A percentile compares a stretch with the other conserved stretches of the same genome.
Evolutionary conservation across 257 asterid species (phyloP).

Genomic region (Rauvolfia tetraphylla): DNA sequence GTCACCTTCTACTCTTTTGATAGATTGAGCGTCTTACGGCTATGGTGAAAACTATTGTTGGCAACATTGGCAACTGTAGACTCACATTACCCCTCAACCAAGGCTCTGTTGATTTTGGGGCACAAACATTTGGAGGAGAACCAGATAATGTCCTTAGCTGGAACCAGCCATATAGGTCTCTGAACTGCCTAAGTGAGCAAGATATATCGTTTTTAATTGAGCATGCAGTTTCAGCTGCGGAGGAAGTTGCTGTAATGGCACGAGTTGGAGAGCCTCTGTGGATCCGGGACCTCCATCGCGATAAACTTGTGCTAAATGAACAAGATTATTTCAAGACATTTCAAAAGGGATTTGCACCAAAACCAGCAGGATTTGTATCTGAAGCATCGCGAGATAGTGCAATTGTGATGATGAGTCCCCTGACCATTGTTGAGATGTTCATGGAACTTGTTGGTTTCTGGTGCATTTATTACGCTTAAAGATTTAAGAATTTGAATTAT

Average conservation of each 20-base stretch:
- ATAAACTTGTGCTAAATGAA: constrained; percentile 17
- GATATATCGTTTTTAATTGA: neutral
- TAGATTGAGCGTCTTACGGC: neutral
- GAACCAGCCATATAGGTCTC: neutral
- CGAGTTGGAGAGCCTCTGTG: neutral
- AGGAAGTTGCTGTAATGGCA: neutral
- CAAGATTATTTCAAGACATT: constrained; percentile 45
- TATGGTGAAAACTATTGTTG: neutral
- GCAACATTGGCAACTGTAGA: too few relatives aligned
- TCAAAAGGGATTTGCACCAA: constrained; percentile 44
- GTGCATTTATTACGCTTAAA: neutral
- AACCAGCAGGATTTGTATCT: constrained; percentile 40
- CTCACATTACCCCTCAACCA: neutral
- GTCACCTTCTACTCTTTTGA: too few relatives aligned
- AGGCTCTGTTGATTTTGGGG: neutral
- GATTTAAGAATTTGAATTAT: neutral
- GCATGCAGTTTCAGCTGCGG: neutral
- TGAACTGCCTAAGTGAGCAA: neutral
- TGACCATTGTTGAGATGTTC: constrained; percentile 50
- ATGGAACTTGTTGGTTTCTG: constrained; percentile 47
- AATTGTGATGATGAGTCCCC: constrained; percentile 43
- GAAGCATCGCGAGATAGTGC: constrained; percentile 57
- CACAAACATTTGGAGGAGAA: neutral
- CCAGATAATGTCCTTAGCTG: neutral
- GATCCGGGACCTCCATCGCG: neutral